These are phyloP conservation scores for Tetraselmis chui DNA, from an alignment of 139 green algal genomes.

Conservation along the genomic window DNA sequence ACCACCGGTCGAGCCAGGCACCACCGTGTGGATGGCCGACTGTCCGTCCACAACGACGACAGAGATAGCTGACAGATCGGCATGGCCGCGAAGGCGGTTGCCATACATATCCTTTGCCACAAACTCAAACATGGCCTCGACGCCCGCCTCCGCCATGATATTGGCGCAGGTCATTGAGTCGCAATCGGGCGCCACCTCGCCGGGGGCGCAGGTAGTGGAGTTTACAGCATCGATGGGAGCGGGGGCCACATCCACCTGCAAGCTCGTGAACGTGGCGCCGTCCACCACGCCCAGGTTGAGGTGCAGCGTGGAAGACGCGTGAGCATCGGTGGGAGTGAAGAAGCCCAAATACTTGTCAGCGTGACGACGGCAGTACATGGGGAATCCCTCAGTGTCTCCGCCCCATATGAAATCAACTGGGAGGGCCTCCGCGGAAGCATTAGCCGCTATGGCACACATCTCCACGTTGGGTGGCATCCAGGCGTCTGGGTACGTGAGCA, in stretches of 20 bases:
- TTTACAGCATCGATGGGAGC: constrained; percentile 3
- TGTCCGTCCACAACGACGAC: neutral
- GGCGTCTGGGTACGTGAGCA: neutral
- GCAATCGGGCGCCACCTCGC: neutral
- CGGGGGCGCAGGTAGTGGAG: neutral
- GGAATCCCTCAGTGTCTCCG: neutral
- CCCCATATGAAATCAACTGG: neutral
- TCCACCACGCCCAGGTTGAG: constrained; percentile 3
- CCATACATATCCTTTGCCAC: constrained; percentile 4
- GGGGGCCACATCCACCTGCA: neutral
- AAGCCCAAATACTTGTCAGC: constrained; percentile 8
- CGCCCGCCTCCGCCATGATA: constrained; percentile 7
- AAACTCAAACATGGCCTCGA: constrained; percentile 7
- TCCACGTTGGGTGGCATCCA: neutral
- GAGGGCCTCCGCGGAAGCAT: neutral
- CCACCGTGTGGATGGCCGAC: neutral
- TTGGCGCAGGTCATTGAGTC: neutral
- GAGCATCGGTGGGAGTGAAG: neutral
- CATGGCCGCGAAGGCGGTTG: neutral
- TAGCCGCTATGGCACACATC: neutral
- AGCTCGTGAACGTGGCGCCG: neutral
- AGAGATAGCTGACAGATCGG: neutral
- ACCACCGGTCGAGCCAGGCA: neutral
- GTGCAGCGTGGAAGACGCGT: neutral
- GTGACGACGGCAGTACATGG: constrained; percentile 4